Evolutionary conservation across 2,329 filamentous ascomycete genomes (phyloP).

Genomic region (Hirsutella minnesotensis): DNA sequence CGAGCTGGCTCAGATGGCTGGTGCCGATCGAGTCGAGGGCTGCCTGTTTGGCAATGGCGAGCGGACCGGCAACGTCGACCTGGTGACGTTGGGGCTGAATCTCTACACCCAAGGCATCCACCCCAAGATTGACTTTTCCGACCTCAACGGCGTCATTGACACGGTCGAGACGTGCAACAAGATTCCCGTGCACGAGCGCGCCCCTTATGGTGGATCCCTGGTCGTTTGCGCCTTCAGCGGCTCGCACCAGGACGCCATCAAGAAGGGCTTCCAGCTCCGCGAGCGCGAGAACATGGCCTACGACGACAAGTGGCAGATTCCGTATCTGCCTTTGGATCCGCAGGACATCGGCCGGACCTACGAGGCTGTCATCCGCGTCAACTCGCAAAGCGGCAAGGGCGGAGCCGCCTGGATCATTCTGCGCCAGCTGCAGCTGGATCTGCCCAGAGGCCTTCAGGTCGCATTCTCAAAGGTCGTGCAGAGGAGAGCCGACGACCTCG

Average conservation of each 20-base stretch:
- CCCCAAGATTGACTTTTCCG: slow-evolving; percentile 81
- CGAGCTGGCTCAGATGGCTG: slow-evolving; percentile 91
- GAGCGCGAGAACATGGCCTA: slow-evolving; percentile 44
- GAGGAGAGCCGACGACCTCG: slow-evolving; percentile 63
- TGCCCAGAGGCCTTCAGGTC: slow-evolving; percentile 84
- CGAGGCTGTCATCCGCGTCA: slow-evolving; percentile 95
- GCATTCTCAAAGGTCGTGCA: slow-evolving; percentile 87
- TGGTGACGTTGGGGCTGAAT: slow-evolving; percentile 86
- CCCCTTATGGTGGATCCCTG: slow-evolving; percentile 81
- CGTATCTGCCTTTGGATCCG: slow-evolving; percentile 87
- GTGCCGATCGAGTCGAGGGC: slow-evolving; percentile 86
- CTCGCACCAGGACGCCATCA: slow-evolving; percentile 90
- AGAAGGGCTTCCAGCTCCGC: slow-evolving; percentile 73
- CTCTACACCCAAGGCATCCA: slow-evolving; percentile 88
- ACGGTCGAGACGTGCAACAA: slow-evolving; percentile 88
- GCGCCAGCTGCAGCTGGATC: slow-evolving; percentile 76
- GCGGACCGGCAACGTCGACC: slow-evolving; percentile 87
- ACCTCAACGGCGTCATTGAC: slow-evolving; percentile 76
- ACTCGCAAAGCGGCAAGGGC: slow-evolving; percentile 91
- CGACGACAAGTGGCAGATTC: slow-evolving; percentile 69
- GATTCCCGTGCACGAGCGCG: slow-evolving; percentile 81
- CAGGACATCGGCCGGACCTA: slow-evolving; percentile 93
- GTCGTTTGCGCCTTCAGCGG: slow-evolving; percentile 90
- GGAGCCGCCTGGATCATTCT: slow-evolving; percentile 91
- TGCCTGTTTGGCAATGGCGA: slow-evolving; percentile 89